phyloP scores from a whole-genome alignment of 352 stramenopile genomes.

The Phytophthora litchii region DNA sequence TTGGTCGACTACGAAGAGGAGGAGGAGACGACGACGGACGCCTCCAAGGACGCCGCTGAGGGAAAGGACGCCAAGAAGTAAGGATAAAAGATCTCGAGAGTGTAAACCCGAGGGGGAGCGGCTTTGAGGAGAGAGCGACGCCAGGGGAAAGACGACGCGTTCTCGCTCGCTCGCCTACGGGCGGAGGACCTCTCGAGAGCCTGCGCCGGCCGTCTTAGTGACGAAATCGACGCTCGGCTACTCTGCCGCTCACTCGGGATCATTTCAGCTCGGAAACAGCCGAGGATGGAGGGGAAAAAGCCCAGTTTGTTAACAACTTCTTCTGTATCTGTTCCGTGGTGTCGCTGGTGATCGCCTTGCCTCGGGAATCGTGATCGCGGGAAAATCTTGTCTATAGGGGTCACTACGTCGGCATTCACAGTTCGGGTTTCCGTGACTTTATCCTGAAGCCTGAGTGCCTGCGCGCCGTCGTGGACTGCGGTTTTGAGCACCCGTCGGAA shows the following conservation, averaged over 20 bases:
- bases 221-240: conserved; percentile 25
- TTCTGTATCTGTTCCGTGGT: conserved; percentile 79
- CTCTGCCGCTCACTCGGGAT: conserved; percentile 26
- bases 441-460: conserved; percentile 99
- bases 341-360: conserved; percentile 3
- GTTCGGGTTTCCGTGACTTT: conserved; percentile 99
- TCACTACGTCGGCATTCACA: conserved; percentile 99
- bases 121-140: conserved; percentile 27
- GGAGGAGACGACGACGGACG: conserved; percentile 82
- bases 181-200: conserved; percentile 24
- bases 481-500: conserved; percentile 99
- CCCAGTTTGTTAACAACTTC: conserved; percentile 81
- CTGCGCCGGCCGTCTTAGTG: conserved; percentile 26
- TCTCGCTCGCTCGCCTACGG: conserved; percentile 22
- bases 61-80: conserved; percentile 92
- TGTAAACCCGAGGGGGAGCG: conserved; percentile 24
- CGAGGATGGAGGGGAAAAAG: conserved; percentile 22
- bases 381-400: conserved; percentile 79
- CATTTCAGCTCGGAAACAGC: conserved; percentile 1
- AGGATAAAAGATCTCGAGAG: conserved; percentile 56
- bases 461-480: conserved; percentile 98
- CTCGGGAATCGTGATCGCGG: conserved; percentile 27
- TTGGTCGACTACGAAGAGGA: conserved; percentile 91
- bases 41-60: conserved; percentile 72
- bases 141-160: conserved; percentile 23